Evolutionary conservation across 2,329 filamentous ascomycete genomes (phyloP), one percentile per base, ranked within the genome.

Genomic region (Calonectria pteridis): DNA sequence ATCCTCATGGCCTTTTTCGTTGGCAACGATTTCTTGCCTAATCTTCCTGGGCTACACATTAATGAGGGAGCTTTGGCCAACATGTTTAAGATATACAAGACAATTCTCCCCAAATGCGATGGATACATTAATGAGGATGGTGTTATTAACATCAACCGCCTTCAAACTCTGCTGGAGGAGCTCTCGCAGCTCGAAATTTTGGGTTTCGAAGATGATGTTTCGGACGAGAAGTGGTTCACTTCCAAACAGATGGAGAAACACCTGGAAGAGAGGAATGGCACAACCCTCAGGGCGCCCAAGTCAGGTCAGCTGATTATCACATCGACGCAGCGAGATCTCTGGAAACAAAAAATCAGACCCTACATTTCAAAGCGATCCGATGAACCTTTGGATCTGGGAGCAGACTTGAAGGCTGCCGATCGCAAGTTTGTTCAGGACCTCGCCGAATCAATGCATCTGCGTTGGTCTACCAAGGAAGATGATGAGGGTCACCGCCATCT

Each of bases 1-100:
- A 98, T 99, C 83, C 91, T 99, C 74, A 98, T 99, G 95, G 96
- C 96, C 62, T 99, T 99, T 87, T 99, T 99, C 84, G 95, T 99
- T 81, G 97, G 97, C 83, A 99, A 99, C 85, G 97, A 99, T 90
- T 99, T 99, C 87, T 90, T 99, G 84, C 97, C 97, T 4, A 98
- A 99, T 85, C 89, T 99, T 72, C 97, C 97, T 6, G 95, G 97
- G 82, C 87, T 99, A 77, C 97, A 99, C 85, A 99, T 99, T 85
- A 99, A 99, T 85, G 97, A 99, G 85, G 97, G 97, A 77, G 97
- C 97, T 28, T 87, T 99, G 84, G 95, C 96, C 29, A 93, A 97
- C 82, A 99, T 99, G 97, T 99, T 99, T 84, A 94, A 94, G 82
- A 92, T 98, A 73, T 99, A 99, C 89, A 98, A 98, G 85, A 90